phyloP scores from a whole-genome alignment of 805 yeast genomes.

The Candida silvicultrix region DNA sequence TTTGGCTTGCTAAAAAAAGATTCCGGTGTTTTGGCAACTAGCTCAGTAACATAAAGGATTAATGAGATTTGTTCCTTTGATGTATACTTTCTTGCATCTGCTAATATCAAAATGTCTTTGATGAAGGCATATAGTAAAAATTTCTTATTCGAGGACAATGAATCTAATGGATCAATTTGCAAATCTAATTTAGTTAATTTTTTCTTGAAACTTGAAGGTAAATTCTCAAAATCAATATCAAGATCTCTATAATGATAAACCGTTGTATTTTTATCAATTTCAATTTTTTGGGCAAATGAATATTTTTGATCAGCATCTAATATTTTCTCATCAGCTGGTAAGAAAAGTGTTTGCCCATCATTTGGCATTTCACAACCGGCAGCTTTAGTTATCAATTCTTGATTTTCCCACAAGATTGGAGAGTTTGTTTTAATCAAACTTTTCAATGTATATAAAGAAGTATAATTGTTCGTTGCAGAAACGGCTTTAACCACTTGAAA shows the following conservation, averaged over 20 bases:
- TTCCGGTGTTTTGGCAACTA: neutral
- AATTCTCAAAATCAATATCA: neutral
- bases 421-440: neutral
- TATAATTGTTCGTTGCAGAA: neutral
- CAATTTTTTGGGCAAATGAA: no score
- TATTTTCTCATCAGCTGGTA: no score
- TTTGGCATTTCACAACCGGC: neutral
- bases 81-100: no score
- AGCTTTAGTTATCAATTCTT: neutral
- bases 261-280: no score
- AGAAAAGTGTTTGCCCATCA: no score
- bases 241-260: neutral
- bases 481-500: neutral
- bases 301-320: no score
- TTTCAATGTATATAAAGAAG: neutral
- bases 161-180: neutral
- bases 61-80: no score
- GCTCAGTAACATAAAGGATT: no score
- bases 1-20: neutral
- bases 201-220: neutral
- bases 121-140: no score
- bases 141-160: neutral
- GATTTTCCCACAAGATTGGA: neutral
- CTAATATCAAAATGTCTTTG: no score
- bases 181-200: neutral